phyloP scores from a whole-genome alignment of 2,329 filamentous ascomycete genomes.

The Aspergillus pseudonomiae region DNA sequence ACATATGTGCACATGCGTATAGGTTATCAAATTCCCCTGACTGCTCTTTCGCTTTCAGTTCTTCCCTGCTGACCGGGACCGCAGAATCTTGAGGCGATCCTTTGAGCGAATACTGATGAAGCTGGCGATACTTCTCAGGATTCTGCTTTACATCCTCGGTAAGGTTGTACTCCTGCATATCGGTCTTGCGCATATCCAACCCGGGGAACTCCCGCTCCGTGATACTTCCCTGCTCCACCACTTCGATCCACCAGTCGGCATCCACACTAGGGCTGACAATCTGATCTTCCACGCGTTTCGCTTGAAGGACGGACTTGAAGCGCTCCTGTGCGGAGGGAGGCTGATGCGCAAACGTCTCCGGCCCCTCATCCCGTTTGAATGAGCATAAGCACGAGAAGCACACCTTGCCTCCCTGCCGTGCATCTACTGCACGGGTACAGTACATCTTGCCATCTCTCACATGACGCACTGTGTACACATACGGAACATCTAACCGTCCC shows the following conservation, averaged over 20 bases:
- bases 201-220: slow-evolving; percentile 40
- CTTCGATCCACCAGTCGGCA: slow-evolving; percentile 39
- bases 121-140: slow-evolving; percentile 43
- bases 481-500: slow-evolving; percentile 52
- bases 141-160: slow-evolving; percentile 26
- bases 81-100: slow-evolving; percentile 42
- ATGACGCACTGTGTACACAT: slow-evolving; percentile 54
- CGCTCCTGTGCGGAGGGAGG: slow-evolving; percentile 30
- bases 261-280: slow-evolving; percentile 38
- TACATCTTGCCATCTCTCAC: slow-evolving; percentile 57
- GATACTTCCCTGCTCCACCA: slow-evolving; percentile 29
- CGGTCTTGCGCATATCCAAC: slow-evolving; percentile 54
- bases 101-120: slow-evolving; percentile 51
- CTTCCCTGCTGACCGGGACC: slow-evolving; percentile 20
- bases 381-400: slow-evolving; percentile 58
- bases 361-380: slow-evolving; percentile 52
- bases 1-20: slow-evolving; percentile 61
- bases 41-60: slow-evolving; percentile 25
- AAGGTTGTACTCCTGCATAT: slow-evolving; percentile 55
- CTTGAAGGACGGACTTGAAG: slow-evolving; percentile 33
- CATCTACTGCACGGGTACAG: slow-evolving; percentile 56
- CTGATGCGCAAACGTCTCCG: slow-evolving; percentile 34
- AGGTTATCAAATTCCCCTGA: slow-evolving; percentile 52
- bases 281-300: slow-evolving; percentile 38
- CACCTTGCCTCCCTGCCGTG: slow-evolving; percentile 51